These are phyloP conservation scores for Meyerozyma athensensis DNA, from an alignment of 1,139 yeast species.

Conservation along the genomic window DNA sequence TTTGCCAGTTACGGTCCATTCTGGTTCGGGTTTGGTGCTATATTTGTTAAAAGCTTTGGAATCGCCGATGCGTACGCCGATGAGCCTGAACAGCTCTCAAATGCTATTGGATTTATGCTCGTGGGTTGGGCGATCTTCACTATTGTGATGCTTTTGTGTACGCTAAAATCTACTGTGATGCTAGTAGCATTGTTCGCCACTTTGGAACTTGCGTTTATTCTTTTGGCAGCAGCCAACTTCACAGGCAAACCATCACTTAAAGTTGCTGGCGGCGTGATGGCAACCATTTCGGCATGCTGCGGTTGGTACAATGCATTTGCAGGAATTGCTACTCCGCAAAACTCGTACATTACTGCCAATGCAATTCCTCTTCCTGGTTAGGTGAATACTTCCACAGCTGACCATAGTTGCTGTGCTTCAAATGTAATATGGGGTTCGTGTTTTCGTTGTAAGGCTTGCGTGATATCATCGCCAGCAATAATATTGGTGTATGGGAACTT, in stretches of 20 bases:
- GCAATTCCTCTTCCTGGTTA: constrained; percentile 16
- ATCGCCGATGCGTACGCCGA: constrained; percentile 25
- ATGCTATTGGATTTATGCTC: constrained; percentile 40
- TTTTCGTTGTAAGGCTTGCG: background rate
- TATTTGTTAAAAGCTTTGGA: constrained; percentile 28
- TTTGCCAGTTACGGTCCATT: constrained; percentile 34
- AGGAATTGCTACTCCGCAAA: constrained; percentile 27
- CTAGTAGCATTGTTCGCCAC: constrained; percentile 32
- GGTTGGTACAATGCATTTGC: constrained; percentile 41
- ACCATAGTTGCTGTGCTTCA: constrained; percentile 2
- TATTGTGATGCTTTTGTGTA: constrained; percentile 32
- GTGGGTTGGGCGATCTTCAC: constrained; percentile 45
- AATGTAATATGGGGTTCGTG: background rate
- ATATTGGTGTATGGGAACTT: constrained; percentile 9
- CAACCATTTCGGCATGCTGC: constrained; percentile 35
- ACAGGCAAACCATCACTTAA: constrained; percentile 25
- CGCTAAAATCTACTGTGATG: constrained; percentile 42
- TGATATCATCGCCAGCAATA: background rate
- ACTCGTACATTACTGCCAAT: constrained; percentile 25
- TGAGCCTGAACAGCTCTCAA: constrained; percentile 20
- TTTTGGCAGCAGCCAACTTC: constrained; percentile 40
- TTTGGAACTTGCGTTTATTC: constrained; percentile 35
- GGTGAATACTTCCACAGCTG: constrained; percentile 1
- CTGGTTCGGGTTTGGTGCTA: constrained; percentile 34
- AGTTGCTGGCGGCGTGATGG: constrained; percentile 43